These are phyloP conservation scores for Xanthoparmelia taractica DNA, from an alignment of 495 filamentous ascomycete genomes.

Conservation along the genomic window DNA sequence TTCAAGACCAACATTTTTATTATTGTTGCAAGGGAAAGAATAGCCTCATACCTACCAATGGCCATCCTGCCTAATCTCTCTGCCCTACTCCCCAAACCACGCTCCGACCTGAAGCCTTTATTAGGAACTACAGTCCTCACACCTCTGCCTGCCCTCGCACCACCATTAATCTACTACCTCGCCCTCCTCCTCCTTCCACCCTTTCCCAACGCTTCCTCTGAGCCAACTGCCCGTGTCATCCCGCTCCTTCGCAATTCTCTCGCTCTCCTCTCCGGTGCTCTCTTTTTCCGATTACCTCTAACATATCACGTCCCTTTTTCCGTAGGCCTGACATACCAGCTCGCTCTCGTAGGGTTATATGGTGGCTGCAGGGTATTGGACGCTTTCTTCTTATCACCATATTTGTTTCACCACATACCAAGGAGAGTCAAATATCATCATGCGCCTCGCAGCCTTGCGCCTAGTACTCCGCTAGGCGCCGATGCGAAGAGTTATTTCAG, in stretches of 20 bases:
- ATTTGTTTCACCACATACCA: conserved; percentile 20
- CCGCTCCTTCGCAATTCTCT: conserved; percentile 22
- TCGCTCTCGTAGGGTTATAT: conserved; percentile 25
- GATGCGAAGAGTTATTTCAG: conserved; percentile 20
- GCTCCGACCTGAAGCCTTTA: conserved; percentile 20
- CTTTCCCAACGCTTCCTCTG: conserved; percentile 15
- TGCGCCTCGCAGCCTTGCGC: conserved; percentile 4
- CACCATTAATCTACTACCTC: conserved; percentile 25
- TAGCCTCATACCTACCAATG: conserved; percentile 1
- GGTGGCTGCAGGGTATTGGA: conserved; percentile 24
- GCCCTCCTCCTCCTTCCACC: conserved; percentile 25
- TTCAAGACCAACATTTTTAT: too few relatives aligned
- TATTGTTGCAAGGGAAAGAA: not conserved
- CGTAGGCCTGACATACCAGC: conserved; percentile 26
- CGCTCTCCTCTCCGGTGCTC: conserved; percentile 16
- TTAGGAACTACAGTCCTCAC: conserved; percentile 20
- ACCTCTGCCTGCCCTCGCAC: conserved; percentile 20
- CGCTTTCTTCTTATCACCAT: conserved; percentile 25
- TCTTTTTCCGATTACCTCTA: conserved; percentile 26
- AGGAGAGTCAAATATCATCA: conserved; percentile 25
- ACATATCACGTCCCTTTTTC: conserved; percentile 25
- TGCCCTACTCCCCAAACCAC: conserved; percentile 13
- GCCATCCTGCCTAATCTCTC: conserved; percentile 6
- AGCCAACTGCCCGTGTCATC: conserved; percentile 2
- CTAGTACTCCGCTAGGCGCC: conserved; percentile 1